Base-by-base conservation (phyloP, 2,329 filamentous ascomycete species). In the Exophiala alcalophila region DNA sequence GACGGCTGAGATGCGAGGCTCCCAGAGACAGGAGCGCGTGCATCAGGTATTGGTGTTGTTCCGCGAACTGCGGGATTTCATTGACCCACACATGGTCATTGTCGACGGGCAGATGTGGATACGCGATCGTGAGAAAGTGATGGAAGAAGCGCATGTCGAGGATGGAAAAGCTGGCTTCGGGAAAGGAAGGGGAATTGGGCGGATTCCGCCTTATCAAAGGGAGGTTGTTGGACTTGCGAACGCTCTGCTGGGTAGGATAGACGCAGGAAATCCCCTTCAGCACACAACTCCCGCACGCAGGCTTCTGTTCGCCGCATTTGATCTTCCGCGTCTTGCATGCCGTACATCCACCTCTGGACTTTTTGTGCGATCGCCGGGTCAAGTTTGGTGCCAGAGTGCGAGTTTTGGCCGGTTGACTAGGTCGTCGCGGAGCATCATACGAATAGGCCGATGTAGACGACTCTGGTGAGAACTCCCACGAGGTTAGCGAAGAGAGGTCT, bases 11-110 rank as follows among this genome's bases (percentile, higher is more conserved):
- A 50, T 85, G 78, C 0, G 81, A 84, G 21, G 83, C 83, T 1
- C 82, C 72, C 47, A 84, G 72, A 9, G 80, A 81, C 0, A 84
- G 71, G 36, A 86, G 80, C 4, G 81, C 79, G 59, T 86, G 82
- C 76, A 86, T 84, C 7, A 84, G 69, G 46, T 79, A 83, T 42
- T 82, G 77, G 52, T 83, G 73, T 73, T 81, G 78, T 50, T 85
- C 78, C 1, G 81, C 81, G 44, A 85, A 73, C 49, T 78, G 78
- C 0, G 82, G 81, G 7, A 86, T 74, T 44, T 81, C 74, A 18
- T 81, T 78, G 5, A 77, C 77, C 83, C 83, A 86, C 10, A 83
- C 69, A 5, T 73, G 68, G 50, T 85, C 79, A 48, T 81, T 80
- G 27, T 78, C 80, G 12, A 84, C 63, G 0, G 82, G 81, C 16